Conservation (phyloP, 2,329 filamentous ascomycete genomes). For the Colletotrichum godetiae region DNA sequence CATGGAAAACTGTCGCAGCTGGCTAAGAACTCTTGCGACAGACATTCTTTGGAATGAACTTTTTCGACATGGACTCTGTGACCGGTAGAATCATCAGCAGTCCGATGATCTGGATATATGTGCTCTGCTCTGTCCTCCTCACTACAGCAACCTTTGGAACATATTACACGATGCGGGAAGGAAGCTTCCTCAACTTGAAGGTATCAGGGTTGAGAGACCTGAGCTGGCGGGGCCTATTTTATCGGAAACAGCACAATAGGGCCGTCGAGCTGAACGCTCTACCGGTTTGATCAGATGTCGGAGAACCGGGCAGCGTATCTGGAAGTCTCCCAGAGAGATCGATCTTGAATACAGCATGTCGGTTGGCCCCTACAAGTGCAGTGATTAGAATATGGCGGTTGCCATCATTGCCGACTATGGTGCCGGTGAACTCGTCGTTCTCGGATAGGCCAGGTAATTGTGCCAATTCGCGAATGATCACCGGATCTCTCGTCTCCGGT, state of each 20-base stretch:
- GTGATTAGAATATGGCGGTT: not conserved
- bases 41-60: not conserved
- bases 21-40: not conserved
- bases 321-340: not conserved
- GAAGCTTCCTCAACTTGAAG: not conserved
- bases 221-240: not conserved
- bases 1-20: no score
- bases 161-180: not conserved
- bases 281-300: not conserved
- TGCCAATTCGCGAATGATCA: not conserved
- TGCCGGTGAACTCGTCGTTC: not conserved
- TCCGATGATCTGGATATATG: not conserved
- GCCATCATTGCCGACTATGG: not conserved
- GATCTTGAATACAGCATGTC: not conserved
- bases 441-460: not conserved
- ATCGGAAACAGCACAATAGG: not conserved
- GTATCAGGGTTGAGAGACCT: not conserved
- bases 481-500: not conserved
- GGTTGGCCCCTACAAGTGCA: not conserved
- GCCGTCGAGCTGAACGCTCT: not conserved
- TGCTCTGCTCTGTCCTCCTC: not conserved
- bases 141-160: not conserved
- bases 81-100: not conserved
- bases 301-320: not conserved
- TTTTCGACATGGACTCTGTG: not conserved